Percentiles rank a stretch among this genome's conserved stretches.
Evolutionary conservation across 495 filamentous ascomycete genomes (phyloP).

Genomic region (Durotheca rogersii): DNA sequence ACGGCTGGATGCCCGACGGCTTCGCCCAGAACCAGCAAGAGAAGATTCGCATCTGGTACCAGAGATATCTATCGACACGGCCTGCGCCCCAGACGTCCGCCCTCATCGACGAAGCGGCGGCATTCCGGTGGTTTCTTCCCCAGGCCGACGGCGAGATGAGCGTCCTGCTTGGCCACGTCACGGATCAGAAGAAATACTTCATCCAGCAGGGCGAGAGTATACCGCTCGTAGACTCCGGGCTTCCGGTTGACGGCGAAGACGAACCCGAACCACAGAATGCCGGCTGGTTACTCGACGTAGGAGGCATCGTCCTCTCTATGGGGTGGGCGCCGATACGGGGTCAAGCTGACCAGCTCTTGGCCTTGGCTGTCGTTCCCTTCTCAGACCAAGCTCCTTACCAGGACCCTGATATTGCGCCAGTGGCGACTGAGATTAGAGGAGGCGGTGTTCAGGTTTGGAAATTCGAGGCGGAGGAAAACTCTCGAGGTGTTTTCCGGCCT

Average conservation of each 20-base stretch:
- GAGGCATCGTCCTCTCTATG: constrained; percentile 46
- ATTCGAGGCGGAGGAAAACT: constrained; percentile 28
- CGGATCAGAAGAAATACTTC: constrained; percentile 37
- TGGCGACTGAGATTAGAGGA: constrained; percentile 20
- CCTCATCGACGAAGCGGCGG: constrained; percentile 20
- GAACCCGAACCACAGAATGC: constrained; percentile 20
- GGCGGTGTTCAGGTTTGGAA: constrained; percentile 49
- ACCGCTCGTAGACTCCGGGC: constrained; percentile 29
- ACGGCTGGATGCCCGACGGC: constrained; percentile 41
- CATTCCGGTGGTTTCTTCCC: constrained; percentile 34
- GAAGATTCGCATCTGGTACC: constrained; percentile 37
- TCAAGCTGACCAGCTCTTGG: constrained; percentile 42
- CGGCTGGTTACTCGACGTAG: constrained; percentile 49
- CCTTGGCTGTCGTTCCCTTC: constrained; percentile 47
- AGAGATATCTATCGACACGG: constrained; percentile 20
- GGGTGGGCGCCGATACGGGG: constrained; percentile 44
- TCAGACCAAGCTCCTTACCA: constrained; percentile 40
- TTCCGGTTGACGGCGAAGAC: constrained; percentile 25
- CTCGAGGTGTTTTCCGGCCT: constrained; percentile 24
- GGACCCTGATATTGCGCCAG: constrained; percentile 24
- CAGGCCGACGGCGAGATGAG: constrained; percentile 35
- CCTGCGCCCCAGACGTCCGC: constrained; percentile 26
- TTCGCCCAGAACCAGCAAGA: constrained; percentile 34
- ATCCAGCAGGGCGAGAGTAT: constrained; percentile 37
- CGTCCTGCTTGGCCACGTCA: constrained; percentile 40